Evolutionary conservation across 768 basidiomycete genomes (phyloP).

Genomic region (Suillus occidentalis): DNA sequence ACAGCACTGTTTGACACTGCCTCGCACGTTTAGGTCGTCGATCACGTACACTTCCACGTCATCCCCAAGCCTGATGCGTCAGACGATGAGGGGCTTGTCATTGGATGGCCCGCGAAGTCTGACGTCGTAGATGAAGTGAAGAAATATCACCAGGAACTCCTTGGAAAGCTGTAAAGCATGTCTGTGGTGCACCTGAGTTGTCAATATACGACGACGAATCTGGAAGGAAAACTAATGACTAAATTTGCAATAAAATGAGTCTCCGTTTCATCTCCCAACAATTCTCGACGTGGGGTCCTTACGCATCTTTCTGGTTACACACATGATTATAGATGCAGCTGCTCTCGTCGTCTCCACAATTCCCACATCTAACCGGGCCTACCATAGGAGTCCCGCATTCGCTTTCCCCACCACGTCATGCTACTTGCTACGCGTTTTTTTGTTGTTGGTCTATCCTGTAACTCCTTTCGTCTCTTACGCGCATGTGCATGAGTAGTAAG

Average conservation of each 20-base stretch:
- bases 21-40: conserved; percentile 51
- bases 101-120: conserved; percentile 61
- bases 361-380: too few species aligned
- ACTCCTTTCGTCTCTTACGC: background rate
- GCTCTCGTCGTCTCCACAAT: background rate
- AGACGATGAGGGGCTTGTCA: conserved; percentile 70
- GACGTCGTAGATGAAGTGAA: conserved; percentile 23
- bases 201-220: background rate
- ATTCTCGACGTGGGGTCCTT: background rate
- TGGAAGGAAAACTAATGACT: background rate
- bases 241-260: background rate
- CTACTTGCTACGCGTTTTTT: background rate
- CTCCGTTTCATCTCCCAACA: background rate
- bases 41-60: conserved; percentile 92
- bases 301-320: background rate
- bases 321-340: background rate
- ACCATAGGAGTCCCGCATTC: too few species aligned
- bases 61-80: conserved; percentile 81
- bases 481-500: background rate
- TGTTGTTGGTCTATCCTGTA: background rate
- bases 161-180: conserved; percentile 14
- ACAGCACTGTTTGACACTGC: background rate
- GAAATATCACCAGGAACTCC: conserved; percentile 19
- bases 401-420: background rate
- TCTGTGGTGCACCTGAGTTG: background rate